Evolutionary conservation across 2,329 filamentous ascomycete genomes (phyloP), one percentile per base, ranked within the genome.

Genomic region (Elsinoe perseae): DNA sequence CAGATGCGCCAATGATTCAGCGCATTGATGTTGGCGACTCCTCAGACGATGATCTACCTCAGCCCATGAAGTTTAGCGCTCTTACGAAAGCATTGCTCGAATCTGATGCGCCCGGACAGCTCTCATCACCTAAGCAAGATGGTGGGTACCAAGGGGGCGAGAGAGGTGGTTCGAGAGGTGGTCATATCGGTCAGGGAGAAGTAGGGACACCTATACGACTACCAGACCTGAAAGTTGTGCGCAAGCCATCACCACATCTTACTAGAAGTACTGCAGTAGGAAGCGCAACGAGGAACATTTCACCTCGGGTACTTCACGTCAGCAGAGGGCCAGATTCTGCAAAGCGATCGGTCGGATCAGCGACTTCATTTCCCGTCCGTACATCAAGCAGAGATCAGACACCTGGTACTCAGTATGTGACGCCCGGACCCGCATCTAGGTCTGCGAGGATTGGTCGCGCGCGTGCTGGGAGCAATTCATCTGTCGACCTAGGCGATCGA

Each of bases 11-110:
- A 16, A 72, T 72, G 69, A 70, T 75, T 65, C 73, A 75, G 63
- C 73, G 72, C 61, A 75, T 77, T 61, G 68, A 74, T 65, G 73
- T 84, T 62, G 85, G 88, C 64, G 91, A 95, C 68, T 91, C 95
- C 67, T 95, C 89, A 75, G 92, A 96, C 72, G 92, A 96, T 66
- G 92, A 96, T 72, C 88, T 95, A 25, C 87, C 87, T 14, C 86
- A 73, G 54, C 90, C 90, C 64, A 89, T 93, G 82, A 95, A 93
- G 74, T 86, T 96, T 68, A 96, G 90, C 69, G 90, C 91, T 64
- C 81, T 93, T 62, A 95, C 92, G 50, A 92, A 93, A 68, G 91
- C 89, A 18, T 77, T 96, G 14, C 78, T 96, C 54, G 77, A 77
- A 53, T 75, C 76, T 59, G 77, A 78, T 61, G 74, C 70, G 21